These are phyloP conservation scores for Russula olivacea DNA, from an alignment of 768 basidiomycete genomes.

Conservation along the genomic window DNA sequence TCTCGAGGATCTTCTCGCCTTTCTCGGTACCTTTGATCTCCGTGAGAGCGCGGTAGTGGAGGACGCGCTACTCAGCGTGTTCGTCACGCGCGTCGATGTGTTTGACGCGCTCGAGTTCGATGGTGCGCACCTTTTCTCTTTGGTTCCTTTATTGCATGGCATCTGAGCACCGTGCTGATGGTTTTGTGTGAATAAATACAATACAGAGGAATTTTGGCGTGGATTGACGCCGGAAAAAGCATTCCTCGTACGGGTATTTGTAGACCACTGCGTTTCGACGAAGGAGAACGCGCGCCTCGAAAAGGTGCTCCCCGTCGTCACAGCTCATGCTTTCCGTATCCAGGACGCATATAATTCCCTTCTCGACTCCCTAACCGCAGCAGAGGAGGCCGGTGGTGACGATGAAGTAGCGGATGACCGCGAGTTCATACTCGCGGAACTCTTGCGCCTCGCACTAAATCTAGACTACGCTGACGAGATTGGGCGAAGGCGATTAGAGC, in stretches of 20 bases:
- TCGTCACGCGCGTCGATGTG: conserved; percentile 57
- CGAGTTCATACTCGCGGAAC: conserved; percentile 72
- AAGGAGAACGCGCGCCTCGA: conserved; percentile 62
- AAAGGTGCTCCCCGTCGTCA: conserved; percentile 74
- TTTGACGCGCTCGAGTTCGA: conserved; percentile 64
- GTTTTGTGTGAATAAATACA: neutral
- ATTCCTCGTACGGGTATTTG: conserved; percentile 78
- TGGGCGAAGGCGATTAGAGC: conserved; percentile 82
- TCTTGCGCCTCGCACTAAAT: conserved; percentile 70
- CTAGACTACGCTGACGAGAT: conserved; percentile 92
- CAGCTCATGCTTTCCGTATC: conserved; percentile 68
- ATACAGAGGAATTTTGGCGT: conserved; percentile 65
- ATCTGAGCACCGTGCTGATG: neutral
- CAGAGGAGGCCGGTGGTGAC: conserved; percentile 36
- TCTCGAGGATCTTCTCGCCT: conserved; percentile 40
- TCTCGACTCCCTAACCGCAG: conserved; percentile 37
- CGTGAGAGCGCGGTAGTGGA: conserved; percentile 55
- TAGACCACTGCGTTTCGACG: conserved; percentile 63
- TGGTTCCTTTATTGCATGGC: neutral
- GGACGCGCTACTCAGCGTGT: conserved; percentile 68
- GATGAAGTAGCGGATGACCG: conserved; percentile 39
- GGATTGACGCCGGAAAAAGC: conserved; percentile 65
- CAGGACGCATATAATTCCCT: conserved; percentile 65
- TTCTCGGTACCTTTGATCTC: conserved; percentile 58
- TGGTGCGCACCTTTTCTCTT: conserved; percentile 39